Evolutionary conservation across 805 yeast species (phyloP), one percentile per base, ranked within the genome.

Genomic region (Yarrowia sp.): DNA sequence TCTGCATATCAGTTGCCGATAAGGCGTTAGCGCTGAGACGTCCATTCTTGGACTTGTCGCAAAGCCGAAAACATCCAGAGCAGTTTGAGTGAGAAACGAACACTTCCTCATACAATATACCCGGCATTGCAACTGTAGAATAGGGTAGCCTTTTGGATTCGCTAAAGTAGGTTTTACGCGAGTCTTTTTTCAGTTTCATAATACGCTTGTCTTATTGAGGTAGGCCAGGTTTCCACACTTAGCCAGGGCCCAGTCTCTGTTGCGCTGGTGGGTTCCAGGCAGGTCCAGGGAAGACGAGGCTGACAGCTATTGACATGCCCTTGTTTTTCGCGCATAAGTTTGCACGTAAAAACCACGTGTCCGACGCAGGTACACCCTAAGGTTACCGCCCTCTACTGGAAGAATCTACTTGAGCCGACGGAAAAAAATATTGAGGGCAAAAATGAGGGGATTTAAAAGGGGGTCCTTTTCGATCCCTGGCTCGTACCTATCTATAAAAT

Each of bases 361-460:
- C 65, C 43, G 65, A 50, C 41, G 48, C 48, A 38, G 39, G 45
- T 41, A 44, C 63, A n/a, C 32, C 31, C 43, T 51, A 51, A 50
- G 45, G 42, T 51, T 38, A 38, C 47, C 64, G 18, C 14, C 15
- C 39, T 10, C 11, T 13, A 13, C 11, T 18, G 13, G 32, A 38
- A 31, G 47, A 22, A 22, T 17, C 44, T 18, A 9, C 64, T 63
- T 35, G 33, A 22, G 28, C 28, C 28, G 28, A 43, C n/a, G 28
- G n/a, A 32, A 15, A 22, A n/a, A 41, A 13, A 1, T 10, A 8
- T 5, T 5, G 13, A 28, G 33, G 14, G 33, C 3, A 17, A 44
- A 45, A 44, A 22, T 8, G 8, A 18, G 31, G 8, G 9, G 14
- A 5, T 11, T 31, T 3, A 22, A 22, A 22, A 22, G 17, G 45